Conservation (phyloP, 2,329 filamentous ascomycete species). For the Sphaerostilbella broomeana region DNA sequence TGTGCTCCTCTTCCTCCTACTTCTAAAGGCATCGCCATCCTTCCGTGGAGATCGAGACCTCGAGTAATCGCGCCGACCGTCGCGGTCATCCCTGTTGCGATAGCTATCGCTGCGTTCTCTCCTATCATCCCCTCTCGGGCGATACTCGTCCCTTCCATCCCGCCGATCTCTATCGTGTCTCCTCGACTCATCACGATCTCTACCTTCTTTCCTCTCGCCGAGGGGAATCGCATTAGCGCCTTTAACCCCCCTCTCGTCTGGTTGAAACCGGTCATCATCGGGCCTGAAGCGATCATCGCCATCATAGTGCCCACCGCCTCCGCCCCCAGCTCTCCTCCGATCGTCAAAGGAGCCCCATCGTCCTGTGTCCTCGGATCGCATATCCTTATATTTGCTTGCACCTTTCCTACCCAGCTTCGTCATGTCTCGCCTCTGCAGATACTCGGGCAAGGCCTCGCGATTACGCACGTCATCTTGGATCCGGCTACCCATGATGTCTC, state of each 20-base stretch:
- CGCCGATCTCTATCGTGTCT: slow-evolving; percentile 27
- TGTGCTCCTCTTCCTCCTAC: slow-evolving; percentile 51
- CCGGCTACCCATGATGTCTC: slow-evolving; percentile 78
- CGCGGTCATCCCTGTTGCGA: not conserved
- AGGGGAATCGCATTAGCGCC: slow-evolving; percentile 67
- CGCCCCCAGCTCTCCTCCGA: slow-evolving; percentile 23
- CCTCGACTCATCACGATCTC: slow-evolving; percentile 16
- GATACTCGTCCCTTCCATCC: slow-evolving; percentile 26
- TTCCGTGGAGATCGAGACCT: slow-evolving; percentile 49
- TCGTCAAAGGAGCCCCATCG: slow-evolving; percentile 64
- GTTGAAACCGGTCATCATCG: slow-evolving; percentile 48
- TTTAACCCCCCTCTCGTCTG: slow-evolving; percentile 39
- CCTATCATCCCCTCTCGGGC: slow-evolving; percentile 19
- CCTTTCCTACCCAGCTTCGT: slow-evolving; percentile 91
- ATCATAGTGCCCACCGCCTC: slow-evolving; percentile 28
- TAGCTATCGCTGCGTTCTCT: slow-evolving; percentile 8
- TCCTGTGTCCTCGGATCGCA: slow-evolving; percentile 86
- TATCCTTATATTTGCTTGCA: slow-evolving; percentile 80
- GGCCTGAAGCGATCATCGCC: slow-evolving; percentile 62
- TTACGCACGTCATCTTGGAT: slow-evolving; percentile 81
- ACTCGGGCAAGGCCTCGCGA: slow-evolving; percentile 78
- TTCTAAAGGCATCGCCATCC: slow-evolving; percentile 38
- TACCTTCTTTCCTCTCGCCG: slow-evolving; percentile 49
- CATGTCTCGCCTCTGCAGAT: slow-evolving; percentile 89
- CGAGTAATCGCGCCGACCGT: slow-evolving; percentile 27